Evolutionary conservation across 2,329 filamentous ascomycete species (phyloP), one percentile per base, ranked within the genome.

Genomic region (Talaromyces sp.): DNA sequence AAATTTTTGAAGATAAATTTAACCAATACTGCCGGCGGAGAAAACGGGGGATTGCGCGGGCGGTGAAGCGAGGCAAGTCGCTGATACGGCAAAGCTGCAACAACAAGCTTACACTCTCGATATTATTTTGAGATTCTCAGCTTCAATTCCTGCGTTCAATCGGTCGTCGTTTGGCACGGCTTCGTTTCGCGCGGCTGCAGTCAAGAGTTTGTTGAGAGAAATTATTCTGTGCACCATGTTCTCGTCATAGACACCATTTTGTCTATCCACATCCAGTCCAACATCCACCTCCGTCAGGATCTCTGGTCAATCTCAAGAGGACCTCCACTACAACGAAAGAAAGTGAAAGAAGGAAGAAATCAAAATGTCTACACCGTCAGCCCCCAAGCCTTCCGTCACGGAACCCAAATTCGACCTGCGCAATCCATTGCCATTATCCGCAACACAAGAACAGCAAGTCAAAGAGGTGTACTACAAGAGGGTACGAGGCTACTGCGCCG

Each of bases 351-450:
- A 17, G 26, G 3, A 51, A 51, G 12, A 19, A 26, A 26, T 21
- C 3, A 14, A 64, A 64, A 66, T 67, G 65, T 61, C 64, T 56
- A 66, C 68, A 56, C 61, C 65, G 54, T 64, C 66, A 41, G 59
- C 69, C 19, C 43, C 68, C 26, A 65, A 68, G 59, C 55, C 66
- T 59, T 35, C 58, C 65, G 21, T 63, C 51, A 8, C 57, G 29
- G 35, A 57, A 58, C 54, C 63, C 60, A 60, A 66, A 69, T 66
- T 78, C 68, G 72, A 79, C 63, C 72, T 79, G 54, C 84, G 85
- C 66, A 94, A 93, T 70, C 92, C 92, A 17, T 79, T 96, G 50
- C 92, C 92, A 29, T 82, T 97, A 60, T 92, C 90, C 27, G 85
- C 91, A 11, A 83, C 86, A 24, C 91, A 95, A 75, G 91, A 95